Base-by-base conservation (phyloP, 2,329 filamentous ascomycete species). In the Cladosporium phlei region DNA sequence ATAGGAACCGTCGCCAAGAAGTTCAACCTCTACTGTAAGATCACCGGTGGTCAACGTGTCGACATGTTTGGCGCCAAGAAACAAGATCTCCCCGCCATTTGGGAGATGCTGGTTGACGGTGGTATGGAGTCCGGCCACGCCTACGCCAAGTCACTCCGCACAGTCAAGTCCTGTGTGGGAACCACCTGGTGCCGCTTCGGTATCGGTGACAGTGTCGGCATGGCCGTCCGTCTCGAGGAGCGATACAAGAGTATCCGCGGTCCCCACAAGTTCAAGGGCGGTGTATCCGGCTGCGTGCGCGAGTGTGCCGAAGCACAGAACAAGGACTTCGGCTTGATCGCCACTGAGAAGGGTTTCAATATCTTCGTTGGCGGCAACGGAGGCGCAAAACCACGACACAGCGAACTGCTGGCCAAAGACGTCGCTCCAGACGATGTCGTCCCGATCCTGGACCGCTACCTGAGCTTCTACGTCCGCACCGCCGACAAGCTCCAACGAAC, bases 401-500 rank as follows among this genome's bases (percentile, higher is more conserved):
- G 84, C 1, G 87, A 94, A 58, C 75, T 95, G 2, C 77, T 95
- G 1, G 88, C 87, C 50, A 90, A 89, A 63, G 88, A 95, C 58
- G 88, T 95, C 0, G 80, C 87, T 0, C 85, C 87, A 0, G 81
- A 87, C 42, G 85, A 94, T 59, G 83, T 95, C 7, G 76, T 95
- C 7, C 81, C 87, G 1, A 85, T 95, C 48, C 73, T 95, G 2
- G 90, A 95, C 65, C 83, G 90, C 34, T 95, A 93, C 61, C 77
- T 95, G 19, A 88, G 90, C 69, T 91, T 95, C 73, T 95, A 95
- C 69, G 93, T 95, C 59, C 86, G 88, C 55, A 94, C 90, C 0
- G 89, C 88, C 34, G 89, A 95, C 70, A 89, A 86, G 62, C 79
- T 95, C 0, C 88, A 95, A 67, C 80, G 89, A 39, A 95, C 89